These are phyloP conservation scores for Cryptococcus sp. DNA, from an alignment of 1,284 basidiomycete species.

Conservation along the genomic window DNA sequence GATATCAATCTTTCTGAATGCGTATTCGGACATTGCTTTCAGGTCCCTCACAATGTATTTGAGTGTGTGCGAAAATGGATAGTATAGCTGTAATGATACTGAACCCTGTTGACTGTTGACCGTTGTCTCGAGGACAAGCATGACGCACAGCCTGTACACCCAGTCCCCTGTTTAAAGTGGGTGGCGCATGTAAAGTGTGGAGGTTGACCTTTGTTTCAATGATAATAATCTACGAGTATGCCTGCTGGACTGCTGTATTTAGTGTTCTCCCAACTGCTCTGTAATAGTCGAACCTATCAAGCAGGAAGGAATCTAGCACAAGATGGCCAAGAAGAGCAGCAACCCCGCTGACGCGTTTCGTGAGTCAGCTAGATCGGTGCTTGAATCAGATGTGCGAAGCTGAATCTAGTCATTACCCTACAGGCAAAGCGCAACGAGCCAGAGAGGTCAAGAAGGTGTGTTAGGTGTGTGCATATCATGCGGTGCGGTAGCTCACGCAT, in stretches of 20 bases:
- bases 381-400: not conserved
- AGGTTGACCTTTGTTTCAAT: not conserved
- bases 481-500: not conserved
- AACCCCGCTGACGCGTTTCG: conserved; percentile 85
- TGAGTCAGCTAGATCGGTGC: conserved; percentile 50
- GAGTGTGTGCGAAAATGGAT: too few species aligned
- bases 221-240: not conserved
- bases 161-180: conserved; percentile 3
- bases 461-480: not conserved
- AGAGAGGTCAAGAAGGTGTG: conserved; percentile 86
- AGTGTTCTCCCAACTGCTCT: too few species aligned
- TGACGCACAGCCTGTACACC: not conserved
- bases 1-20: conserved; percentile 92
- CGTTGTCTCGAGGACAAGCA: too few species aligned
- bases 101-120: too few species aligned
- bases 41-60: too few species aligned
- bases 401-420: not conserved
- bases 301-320: conserved; percentile 2
- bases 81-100: too few species aligned
- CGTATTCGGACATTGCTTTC: conserved; percentile 63
- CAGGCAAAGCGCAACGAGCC: conserved; percentile 73
- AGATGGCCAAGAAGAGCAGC: conserved; percentile 78
- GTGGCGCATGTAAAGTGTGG: not conserved
- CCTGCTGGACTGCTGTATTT: not conserved
- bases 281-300: too few species aligned